Evolutionary conservation across 768 basidiomycete genomes (phyloP).

Genomic region (Russula griseocarnosa): DNA sequence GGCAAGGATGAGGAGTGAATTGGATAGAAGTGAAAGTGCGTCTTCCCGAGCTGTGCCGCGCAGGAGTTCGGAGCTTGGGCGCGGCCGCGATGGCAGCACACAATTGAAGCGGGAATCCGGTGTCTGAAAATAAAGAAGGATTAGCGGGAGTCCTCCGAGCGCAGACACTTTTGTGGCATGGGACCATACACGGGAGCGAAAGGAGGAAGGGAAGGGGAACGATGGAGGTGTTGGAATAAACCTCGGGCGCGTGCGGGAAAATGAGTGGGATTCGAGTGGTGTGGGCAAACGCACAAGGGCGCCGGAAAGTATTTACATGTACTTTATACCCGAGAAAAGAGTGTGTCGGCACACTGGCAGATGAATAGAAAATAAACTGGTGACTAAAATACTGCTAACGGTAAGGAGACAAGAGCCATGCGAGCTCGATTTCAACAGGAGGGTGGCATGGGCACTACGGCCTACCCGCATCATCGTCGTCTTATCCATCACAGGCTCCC

Average conservation of each 20-base stretch:
- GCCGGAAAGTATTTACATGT: too few species aligned
- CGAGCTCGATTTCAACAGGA: too few species aligned
- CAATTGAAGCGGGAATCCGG: slow-evolving; percentile 31
- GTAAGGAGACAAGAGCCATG: too few species aligned
- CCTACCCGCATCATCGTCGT: slow-evolving; percentile 47
- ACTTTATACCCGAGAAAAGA: too few species aligned
- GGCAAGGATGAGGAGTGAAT: slow-evolving; percentile 67
- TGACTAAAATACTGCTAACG: too few species aligned
- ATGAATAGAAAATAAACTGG: too few species aligned
- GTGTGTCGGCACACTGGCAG: too few species aligned
- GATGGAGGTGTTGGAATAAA: too few species aligned
- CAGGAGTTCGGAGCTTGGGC: slow-evolving; percentile 67
- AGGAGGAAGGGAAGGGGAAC: background rate
- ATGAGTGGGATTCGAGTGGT: too few species aligned
- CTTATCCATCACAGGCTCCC: slow-evolving; percentile 49
- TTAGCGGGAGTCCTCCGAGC: slow-evolving; percentile 39
- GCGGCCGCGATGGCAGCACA: slow-evolving; percentile 33
- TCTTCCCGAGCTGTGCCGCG: slow-evolving; percentile 53
- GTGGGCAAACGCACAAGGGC: too few species aligned
- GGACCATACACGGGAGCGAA: slow-evolving; percentile 53
- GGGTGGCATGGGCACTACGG: slow-evolving; percentile 32
- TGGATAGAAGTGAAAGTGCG: slow-evolving; percentile 61
- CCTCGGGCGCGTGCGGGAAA: too few species aligned
- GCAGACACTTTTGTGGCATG: slow-evolving; percentile 45
- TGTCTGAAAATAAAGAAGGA: slow-evolving; percentile 44